A percentile compares a stretch with the other conserved stretches of the same genome.
Evolutionary conservation across 2,329 filamentous ascomycete species (phyloP).

Genomic region (Fusarium sp.): DNA sequence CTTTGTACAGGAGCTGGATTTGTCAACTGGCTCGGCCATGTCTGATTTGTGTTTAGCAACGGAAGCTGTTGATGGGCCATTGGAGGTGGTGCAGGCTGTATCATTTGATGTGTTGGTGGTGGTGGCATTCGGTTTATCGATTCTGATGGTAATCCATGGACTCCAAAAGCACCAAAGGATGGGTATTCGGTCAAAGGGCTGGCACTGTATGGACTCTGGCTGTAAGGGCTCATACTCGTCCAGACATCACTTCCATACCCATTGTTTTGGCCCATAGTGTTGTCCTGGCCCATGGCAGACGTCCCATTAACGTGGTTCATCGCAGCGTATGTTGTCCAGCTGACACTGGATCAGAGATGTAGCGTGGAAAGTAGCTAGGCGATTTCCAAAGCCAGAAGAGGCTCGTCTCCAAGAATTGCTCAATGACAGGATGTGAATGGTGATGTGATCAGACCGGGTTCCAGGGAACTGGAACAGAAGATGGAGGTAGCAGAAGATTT

Average conservation of each 20-base stretch:
- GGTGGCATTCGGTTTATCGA: constrained; percentile 65
- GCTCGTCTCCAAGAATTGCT: neutral
- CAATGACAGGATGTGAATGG: constrained; percentile 13
- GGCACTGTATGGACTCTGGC: constrained; percentile 64
- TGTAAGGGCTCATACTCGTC: constrained; percentile 70
- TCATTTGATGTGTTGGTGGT: constrained; percentile 54
- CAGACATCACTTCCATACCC: constrained; percentile 60
- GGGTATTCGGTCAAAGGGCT: constrained; percentile 74
- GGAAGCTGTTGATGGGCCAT: constrained; percentile 71
- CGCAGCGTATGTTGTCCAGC: constrained; percentile 32
- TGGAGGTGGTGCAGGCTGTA: constrained; percentile 50
- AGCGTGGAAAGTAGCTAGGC: neutral
- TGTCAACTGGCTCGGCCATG: constrained; percentile 86
- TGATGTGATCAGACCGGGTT: constrained; percentile 16
- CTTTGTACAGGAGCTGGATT: constrained; percentile 66
- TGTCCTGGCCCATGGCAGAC: constrained; percentile 48
- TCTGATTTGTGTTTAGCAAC: constrained; percentile 70
- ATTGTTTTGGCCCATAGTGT: constrained; percentile 47
- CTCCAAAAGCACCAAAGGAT: constrained; percentile 66
- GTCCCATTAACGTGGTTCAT: constrained; percentile 52
- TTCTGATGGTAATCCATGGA: constrained; percentile 63
- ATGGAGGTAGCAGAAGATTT: constrained; percentile 17
- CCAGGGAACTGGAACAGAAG: constrained; percentile 24
- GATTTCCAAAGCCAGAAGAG: constrained; percentile 2
- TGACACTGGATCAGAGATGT: constrained; percentile 28